These are phyloP conservation scores for Lactarius trivialis DNA, from an alignment of 768 basidiomycete genomes.

Conservation along the genomic window DNA sequence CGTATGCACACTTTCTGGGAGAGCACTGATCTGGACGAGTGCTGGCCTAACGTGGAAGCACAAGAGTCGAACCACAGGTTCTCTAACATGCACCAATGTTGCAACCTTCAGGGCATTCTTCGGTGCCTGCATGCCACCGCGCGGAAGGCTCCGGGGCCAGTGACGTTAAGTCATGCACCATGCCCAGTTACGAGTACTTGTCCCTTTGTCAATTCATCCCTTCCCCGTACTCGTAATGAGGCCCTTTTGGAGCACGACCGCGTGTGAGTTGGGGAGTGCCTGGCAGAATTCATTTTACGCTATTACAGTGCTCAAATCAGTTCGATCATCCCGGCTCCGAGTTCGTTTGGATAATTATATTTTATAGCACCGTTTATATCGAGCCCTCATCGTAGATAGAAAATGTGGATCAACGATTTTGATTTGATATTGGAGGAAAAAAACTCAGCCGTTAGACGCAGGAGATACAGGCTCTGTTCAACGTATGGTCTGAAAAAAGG, in stretches of 20 bases:
- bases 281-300: no score
- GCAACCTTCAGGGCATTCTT: background rate
- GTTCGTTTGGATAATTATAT: no score
- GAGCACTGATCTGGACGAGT: background rate
- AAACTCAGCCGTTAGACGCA: background rate
- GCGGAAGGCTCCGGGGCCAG: background rate
- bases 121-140: background rate
- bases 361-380: no score
- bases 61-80: background rate
- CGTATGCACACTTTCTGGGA: background rate
- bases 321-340: no score
- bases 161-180: background rate
- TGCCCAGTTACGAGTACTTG: background rate
- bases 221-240: background rate
- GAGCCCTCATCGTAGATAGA: no score
- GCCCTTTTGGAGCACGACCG: background rate
- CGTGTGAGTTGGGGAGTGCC: background rate
- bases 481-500: background rate
- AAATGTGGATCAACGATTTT: no score
- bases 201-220: background rate
- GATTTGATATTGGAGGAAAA: background rate
- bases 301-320: background rate
- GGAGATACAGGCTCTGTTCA: background rate
- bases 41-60: background rate
- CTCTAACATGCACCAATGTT: background rate